A percentile compares a stretch with the other conserved stretches of the same genome.
phyloP scores from a whole-genome alignment of 306 rosid genomes.

The Trifolium fragiferum region DNA sequence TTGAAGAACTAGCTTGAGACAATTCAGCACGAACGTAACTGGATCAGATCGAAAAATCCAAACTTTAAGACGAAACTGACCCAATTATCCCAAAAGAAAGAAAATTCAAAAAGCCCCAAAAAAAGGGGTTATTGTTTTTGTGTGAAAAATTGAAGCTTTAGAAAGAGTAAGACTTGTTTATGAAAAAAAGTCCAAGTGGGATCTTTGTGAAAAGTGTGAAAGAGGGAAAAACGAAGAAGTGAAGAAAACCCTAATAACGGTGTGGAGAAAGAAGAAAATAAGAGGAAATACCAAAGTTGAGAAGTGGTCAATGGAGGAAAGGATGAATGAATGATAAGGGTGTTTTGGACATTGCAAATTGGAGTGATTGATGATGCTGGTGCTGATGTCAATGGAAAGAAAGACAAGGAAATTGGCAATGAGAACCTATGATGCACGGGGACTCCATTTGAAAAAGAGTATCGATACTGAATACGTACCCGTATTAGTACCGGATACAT shows the following conservation, averaged over 20 bases:
- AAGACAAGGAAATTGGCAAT: not conserved
- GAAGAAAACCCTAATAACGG: slow-evolving; percentile 39
- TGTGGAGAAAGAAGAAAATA: slow-evolving; percentile 5
- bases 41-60: slow-evolving; percentile 35
- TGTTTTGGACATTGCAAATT: slow-evolving; percentile 15
- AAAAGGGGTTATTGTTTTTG: not conserved
- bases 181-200: slow-evolving; percentile 22
- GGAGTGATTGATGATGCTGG: not conserved
- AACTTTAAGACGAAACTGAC: not conserved
- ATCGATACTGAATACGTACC: too few relatives aligned
- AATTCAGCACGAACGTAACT: slow-evolving; percentile 13
- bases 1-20: slow-evolving; percentile 25
- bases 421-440: too few relatives aligned
- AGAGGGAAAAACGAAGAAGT: slow-evolving; percentile 18
- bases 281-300: not conserved
- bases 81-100: not conserved
- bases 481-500: too few relatives aligned
- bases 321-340: slow-evolving; percentile 6
- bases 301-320: slow-evolving; percentile 37
- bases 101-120: not conserved
- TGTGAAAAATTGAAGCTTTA: slow-evolving; percentile 42
- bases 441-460: too few relatives aligned
- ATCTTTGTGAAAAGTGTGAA: slow-evolving; percentile 32
- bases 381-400: slow-evolving; percentile 7
- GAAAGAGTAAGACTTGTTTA: slow-evolving; percentile 10